phyloP scores from a whole-genome alignment of 441 rosid genomes.

The Biscutella laevigata region DNA sequence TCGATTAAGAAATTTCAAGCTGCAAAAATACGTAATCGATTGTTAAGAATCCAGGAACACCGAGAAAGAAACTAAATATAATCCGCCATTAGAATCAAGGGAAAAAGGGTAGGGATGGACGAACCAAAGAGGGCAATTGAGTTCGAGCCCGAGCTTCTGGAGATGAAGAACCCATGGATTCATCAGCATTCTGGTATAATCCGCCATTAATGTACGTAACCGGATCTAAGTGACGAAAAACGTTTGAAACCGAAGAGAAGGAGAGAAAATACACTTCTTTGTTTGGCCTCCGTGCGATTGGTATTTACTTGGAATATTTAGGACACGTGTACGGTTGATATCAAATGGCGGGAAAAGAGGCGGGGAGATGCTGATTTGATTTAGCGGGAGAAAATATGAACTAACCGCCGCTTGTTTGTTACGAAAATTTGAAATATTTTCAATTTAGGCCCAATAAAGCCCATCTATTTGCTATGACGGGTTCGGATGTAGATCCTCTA shows the following conservation, averaged over 20 bases:
- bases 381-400: slow-evolving; percentile 21
- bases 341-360: slow-evolving; percentile 20
- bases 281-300: slow-evolving; percentile 1
- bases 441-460: slow-evolving; percentile 20
- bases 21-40: slow-evolving; percentile 21
- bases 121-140: slow-evolving; percentile 84
- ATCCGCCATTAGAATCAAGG: background rate
- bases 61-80: background rate
- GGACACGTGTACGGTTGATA: slow-evolving; percentile 38
- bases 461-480: background rate
- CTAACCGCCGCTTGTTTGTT: slow-evolving; percentile 18
- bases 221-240: slow-evolving; percentile 7
- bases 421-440: slow-evolving; percentile 6
- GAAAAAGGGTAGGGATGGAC: background rate
- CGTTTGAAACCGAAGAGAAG: background rate
- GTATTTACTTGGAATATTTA: background rate
- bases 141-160: slow-evolving; percentile 73
- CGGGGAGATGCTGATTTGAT: slow-evolving; percentile 18
- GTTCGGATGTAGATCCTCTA: background rate
- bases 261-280: background rate
- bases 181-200: slow-evolving; percentile 25
- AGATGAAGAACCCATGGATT: slow-evolving; percentile 76
- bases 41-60: background rate
- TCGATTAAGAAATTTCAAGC: slow-evolving; percentile 48
- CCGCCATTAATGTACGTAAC: slow-evolving; percentile 24